phyloP scores from a whole-genome alignment of 1,284 basidiomycete genomes.

The Tranzscheliella williamsii region DNA sequence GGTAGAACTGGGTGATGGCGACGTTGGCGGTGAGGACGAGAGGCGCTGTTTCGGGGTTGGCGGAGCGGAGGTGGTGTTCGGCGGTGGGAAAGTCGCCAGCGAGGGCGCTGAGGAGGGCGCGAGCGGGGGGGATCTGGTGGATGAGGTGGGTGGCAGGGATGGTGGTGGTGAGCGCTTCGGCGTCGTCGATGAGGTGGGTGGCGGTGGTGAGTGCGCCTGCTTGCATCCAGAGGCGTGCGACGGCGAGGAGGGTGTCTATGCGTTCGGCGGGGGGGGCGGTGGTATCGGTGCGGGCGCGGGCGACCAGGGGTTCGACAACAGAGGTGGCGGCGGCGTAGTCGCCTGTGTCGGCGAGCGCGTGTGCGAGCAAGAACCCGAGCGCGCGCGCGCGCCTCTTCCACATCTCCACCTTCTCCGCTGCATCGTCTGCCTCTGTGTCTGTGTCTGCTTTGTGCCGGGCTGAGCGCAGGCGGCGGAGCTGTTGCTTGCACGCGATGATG shows the following conservation, averaged over 20 bases:
- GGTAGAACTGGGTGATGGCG: slow-evolving; percentile 19
- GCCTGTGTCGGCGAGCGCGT: not conserved
- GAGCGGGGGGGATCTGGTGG: not conserved
- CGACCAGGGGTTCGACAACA: no score
- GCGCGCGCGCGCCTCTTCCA: slow-evolving; percentile 16
- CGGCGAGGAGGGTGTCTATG: not conserved
- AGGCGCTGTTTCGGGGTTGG: not conserved
- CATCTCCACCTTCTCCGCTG: not conserved
- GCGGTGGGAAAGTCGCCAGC: slow-evolving; percentile 6
- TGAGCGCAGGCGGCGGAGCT: no score
- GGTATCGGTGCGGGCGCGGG: no score
- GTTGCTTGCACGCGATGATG: no score
- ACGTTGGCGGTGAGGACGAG: not conserved
- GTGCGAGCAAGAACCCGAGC: slow-evolving; percentile 16
- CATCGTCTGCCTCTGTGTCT: not conserved
- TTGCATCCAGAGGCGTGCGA: not conserved
- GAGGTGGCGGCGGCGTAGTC: not conserved
- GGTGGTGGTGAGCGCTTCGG: no score
- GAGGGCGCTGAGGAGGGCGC: slow-evolving; percentile 1
- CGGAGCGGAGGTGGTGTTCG: not conserved
- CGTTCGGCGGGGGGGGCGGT: no score
- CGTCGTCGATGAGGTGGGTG: slow-evolving; percentile 4
- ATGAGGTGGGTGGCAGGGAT: no score
- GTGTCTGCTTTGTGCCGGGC: not conserved
- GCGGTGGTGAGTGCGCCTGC: not conserved